phyloP scores from a whole-genome alignment of 306 rosid species.

The Ochetophila trinervis region DNA sequence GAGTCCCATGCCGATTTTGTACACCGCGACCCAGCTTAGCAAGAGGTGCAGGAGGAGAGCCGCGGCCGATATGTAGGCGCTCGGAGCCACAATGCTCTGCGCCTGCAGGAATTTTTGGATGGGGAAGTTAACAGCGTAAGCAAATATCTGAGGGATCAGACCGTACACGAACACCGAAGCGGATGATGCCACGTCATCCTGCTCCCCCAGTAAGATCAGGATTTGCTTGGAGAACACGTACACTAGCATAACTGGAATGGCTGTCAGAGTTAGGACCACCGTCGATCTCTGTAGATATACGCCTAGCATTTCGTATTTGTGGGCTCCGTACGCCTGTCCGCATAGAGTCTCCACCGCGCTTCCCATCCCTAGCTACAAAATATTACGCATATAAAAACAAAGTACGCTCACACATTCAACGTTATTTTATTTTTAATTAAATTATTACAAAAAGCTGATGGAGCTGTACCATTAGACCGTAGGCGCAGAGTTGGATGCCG shows the following conservation, averaged over 20 bases:
- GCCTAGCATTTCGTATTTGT: conserved; percentile 58
- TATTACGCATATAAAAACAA: neutral
- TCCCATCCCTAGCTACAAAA: conserved; percentile 71
- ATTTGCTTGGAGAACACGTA: conserved; percentile 46
- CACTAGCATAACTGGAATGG: conserved; percentile 35
- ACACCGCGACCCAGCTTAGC: conserved; percentile 56
- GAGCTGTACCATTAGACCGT: conserved; percentile 59
- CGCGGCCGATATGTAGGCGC: conserved; percentile 51
- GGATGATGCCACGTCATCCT: conserved; percentile 32
- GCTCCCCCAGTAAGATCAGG: conserved; percentile 44
- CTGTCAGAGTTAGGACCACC: conserved; percentile 46
- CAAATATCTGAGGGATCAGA: conserved; percentile 70
- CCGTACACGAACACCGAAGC: conserved; percentile 64
- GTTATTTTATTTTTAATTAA: too few species aligned
- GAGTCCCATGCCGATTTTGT: conserved; percentile 44
- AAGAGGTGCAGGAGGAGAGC: conserved; percentile 41
- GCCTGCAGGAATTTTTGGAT: conserved; percentile 76
- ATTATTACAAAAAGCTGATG: too few species aligned
- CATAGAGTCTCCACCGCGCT: conserved; percentile 83
- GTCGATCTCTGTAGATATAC: conserved; percentile 61
- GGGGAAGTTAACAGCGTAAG: conserved; percentile 72
- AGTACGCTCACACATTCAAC: neutral
- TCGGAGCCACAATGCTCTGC: conserved; percentile 64
- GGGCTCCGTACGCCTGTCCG: conserved; percentile 75
- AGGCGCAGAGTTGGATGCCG: conserved; percentile 69